phyloP scores from a whole-genome alignment of 352 stramenopile genomes.

The Phytopythium chamaehyphon region DNA sequence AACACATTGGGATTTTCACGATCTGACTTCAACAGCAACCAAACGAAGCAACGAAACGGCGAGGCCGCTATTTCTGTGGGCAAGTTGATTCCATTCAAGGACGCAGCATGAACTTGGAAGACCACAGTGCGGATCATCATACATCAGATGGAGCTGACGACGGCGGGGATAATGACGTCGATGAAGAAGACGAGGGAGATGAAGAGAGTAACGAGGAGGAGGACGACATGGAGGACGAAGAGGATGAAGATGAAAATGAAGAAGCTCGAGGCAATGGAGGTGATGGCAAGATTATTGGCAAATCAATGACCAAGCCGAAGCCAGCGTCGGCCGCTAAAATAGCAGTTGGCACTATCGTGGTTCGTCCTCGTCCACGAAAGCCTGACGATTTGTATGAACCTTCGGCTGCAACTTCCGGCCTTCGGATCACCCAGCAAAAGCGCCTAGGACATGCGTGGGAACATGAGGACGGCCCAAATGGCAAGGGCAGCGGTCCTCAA shows the following conservation, averaged over 20 bases:
- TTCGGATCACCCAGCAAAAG: constrained; percentile 53
- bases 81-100: too few species aligned
- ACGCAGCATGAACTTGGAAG: too few species aligned
- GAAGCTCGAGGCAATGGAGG: constrained; percentile 3
- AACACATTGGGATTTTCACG: too few species aligned
- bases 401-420: not conserved
- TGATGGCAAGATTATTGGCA: constrained; percentile 3
- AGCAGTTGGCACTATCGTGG: constrained; percentile 1
- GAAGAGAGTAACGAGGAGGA: constrained; percentile 19
- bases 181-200: constrained; percentile 12
- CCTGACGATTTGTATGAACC: constrained; percentile 15
- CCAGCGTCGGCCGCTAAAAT: constrained; percentile 16
- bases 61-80: too few species aligned
- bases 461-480: not conserved
- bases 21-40: too few species aligned
- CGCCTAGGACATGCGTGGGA: constrained; percentile 55
- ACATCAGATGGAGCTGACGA: not conserved
- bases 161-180: constrained; percentile 13
- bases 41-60: too few species aligned
- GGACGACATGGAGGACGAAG: constrained; percentile 16
- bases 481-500: constrained; percentile 33
- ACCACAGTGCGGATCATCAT: not conserved
- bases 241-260: constrained; percentile 17
- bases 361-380: constrained; percentile 19
- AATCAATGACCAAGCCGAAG: constrained; percentile 6